Conservation (phyloP, 805 yeast genomes). For the Kregervanrija pseudodelftensis region DNA sequence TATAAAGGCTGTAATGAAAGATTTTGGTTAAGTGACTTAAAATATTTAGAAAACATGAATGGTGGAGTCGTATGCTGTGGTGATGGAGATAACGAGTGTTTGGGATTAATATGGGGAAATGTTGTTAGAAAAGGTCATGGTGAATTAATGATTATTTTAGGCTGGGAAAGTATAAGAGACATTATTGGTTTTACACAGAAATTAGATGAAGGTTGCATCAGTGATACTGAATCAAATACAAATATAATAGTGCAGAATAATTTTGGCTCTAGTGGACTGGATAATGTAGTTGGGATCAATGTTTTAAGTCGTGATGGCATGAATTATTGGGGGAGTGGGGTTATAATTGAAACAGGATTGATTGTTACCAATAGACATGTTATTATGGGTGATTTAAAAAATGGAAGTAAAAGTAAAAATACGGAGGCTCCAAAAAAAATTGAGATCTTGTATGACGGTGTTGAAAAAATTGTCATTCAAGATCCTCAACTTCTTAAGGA, state of each 20-base stretch:
- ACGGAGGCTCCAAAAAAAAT: slow-evolving; percentile 12
- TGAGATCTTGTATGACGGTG: slow-evolving; percentile 6
- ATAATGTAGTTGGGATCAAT: slow-evolving; percentile 13
- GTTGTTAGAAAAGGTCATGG: slow-evolving; percentile 39
- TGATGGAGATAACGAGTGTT: neutral
- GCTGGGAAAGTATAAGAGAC: slow-evolving; percentile 11
- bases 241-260: no score
- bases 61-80: slow-evolving; percentile 31
- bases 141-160: slow-evolving; percentile 27
- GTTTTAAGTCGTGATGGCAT: slow-evolving; percentile 5
- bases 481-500: slow-evolving; percentile 7
- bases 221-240: neutral
- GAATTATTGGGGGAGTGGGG: slow-evolving; percentile 38
- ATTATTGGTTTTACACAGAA: neutral
- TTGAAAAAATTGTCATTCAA: neutral
- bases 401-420: neutral
- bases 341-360: slow-evolving; percentile 25
- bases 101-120: slow-evolving; percentile 36
- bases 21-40: slow-evolving; percentile 29
- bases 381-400: slow-evolving; percentile 6
- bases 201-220: neutral
- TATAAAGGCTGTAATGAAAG: slow-evolving; percentile 16
- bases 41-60: slow-evolving; percentile 38
- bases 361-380: slow-evolving; percentile 39
- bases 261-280: no score